These are phyloP conservation scores for Ascochyta viciae-villosae DNA, from an alignment of 2,329 filamentous ascomycete species.

Conservation along the genomic window DNA sequence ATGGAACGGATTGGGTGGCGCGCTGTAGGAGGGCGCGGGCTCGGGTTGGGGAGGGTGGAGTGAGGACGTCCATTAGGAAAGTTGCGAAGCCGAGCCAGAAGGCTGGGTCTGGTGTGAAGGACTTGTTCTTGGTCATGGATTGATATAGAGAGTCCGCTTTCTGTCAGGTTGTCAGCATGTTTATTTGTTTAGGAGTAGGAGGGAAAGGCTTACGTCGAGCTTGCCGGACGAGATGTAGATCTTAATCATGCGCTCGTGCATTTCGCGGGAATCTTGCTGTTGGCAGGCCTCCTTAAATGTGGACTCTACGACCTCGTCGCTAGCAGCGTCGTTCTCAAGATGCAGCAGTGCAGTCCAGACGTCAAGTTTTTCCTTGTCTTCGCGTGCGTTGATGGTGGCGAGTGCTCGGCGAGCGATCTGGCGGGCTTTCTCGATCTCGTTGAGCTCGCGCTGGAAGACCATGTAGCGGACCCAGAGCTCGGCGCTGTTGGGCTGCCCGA, in stretches of 20 bases:
- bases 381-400: conserved; percentile 86
- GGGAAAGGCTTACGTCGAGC: conserved; percentile 68
- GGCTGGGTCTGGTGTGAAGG: conserved; percentile 75
- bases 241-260: conserved; percentile 87
- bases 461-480: conserved; percentile 96
- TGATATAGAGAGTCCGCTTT: conserved; percentile 91
- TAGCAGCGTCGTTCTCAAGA: conserved; percentile 89
- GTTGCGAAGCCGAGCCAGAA: conserved; percentile 96
- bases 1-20: conserved; percentile 81
- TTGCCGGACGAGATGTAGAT: conserved; percentile 95
- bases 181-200: neutral
- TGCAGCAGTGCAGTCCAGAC: conserved; percentile 96
- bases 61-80: conserved; percentile 80
- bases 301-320: conserved; percentile 79
- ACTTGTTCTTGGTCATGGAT: conserved; percentile 82
- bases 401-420: conserved; percentile 90
- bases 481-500: conserved; percentile 93
- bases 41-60: conserved; percentile 75
- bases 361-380: conserved; percentile 92
- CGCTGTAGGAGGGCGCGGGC: conserved; percentile 80
- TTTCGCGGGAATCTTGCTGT: conserved; percentile 89
- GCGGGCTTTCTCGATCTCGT: conserved; percentile 85
- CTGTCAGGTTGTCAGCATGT: conserved; percentile 55
- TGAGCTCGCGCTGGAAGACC: conserved; percentile 95
- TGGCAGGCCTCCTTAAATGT: conserved; percentile 92